These are phyloP conservation scores for Metschnikowia gelsemii DNA, from an alignment of 805 yeast genomes.

Conservation along the genomic window DNA sequence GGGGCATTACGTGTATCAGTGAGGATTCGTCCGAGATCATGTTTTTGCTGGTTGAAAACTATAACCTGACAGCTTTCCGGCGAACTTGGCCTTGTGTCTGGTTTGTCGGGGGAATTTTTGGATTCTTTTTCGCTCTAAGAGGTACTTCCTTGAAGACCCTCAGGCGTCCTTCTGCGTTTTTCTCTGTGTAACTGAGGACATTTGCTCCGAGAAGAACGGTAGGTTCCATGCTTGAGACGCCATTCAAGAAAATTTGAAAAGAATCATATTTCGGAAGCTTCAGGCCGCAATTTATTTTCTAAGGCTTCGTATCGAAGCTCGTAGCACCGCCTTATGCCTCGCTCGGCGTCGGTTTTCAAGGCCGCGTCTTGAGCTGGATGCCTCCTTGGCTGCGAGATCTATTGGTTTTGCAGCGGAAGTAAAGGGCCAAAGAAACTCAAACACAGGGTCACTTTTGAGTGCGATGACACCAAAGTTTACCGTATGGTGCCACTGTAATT, in stretches of 20 bases:
- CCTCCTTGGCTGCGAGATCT: conserved; percentile 2
- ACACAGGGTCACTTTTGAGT: conserved; percentile 44
- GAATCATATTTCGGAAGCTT: neutral
- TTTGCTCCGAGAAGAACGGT: conserved; percentile 15
- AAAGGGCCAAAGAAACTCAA: conserved; percentile 39
- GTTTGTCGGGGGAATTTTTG: conserved; percentile 73
- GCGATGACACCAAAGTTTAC: conserved; percentile 42
- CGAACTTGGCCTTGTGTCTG: conserved; percentile 42
- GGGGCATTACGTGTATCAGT: conserved; percentile 99
- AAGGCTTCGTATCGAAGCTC: neutral
- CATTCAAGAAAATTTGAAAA: too few species aligned
- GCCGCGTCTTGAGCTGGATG: conserved; percentile 49
- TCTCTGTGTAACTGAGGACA: conserved; percentile 30
- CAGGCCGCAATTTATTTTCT: neutral
- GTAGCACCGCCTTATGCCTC: conserved; percentile 45
- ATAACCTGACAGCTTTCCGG: conserved; percentile 87
- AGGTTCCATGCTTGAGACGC: neutral
- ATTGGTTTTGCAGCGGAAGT: conserved; percentile 18
- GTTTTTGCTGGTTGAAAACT: conserved; percentile 99
- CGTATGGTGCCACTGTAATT: conserved; percentile 48
- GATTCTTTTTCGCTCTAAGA: conserved; percentile 31
- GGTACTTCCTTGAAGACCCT: conserved; percentile 37
- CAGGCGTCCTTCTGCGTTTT: conserved; percentile 13
- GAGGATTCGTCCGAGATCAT: conserved; percentile 99
- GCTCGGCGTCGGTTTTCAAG: conserved; percentile 38